Evolutionary conservation across 768 basidiomycete species (phyloP), one percentile per base, ranked within the genome.

Genomic region (Leccinum olivaceopallidum): DNA sequence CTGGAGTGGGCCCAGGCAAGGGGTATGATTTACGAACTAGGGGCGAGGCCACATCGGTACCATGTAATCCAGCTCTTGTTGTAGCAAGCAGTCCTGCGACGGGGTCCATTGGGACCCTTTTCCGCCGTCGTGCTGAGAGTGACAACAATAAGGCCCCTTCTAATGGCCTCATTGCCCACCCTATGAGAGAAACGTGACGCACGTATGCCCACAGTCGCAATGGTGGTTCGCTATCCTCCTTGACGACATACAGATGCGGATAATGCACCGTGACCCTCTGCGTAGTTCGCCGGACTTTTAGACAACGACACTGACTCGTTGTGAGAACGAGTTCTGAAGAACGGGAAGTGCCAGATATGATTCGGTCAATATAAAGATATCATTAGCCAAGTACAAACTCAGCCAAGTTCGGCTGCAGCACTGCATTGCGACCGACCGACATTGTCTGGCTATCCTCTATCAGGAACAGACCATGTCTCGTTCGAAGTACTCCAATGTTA

Each of bases 371-470:
- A 32, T 10, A 26, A 26, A 26, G 2, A 69, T 99, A 28, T 8
- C 28, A 28, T 28, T 28, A 28, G 28, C 28, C 28, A 8, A 28
- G 28, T 28, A 8, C 28, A 28, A 28, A 28, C 28, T 28, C 28
- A 28, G 7, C 97, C 81, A 88, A 81, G 62, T 26, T 26, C 26
- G 26, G 85, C 71, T 95, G 91, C 10, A 95, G 93, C 20, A 98
- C 94, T 7, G 97, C 94, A 72, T 98, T 96, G 30, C 95, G 87
- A 20, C 34, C 12, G 34, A 36, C 34, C 34, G 86, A 99, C 69
- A 99, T 92, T 20, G 92, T 95, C 76, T 98, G 97, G 2, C 91
- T 92, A 73, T 98, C 95, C 75, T 98, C 97, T 65, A 99, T 96
- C 63, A 99, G 76, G 85, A 89, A 98, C 58, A 99, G 80, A 59